Evolutionary conservation across 108 stramenopile species (phyloP).

Genomic region (Pseudonitzschia multiseries): DNA sequence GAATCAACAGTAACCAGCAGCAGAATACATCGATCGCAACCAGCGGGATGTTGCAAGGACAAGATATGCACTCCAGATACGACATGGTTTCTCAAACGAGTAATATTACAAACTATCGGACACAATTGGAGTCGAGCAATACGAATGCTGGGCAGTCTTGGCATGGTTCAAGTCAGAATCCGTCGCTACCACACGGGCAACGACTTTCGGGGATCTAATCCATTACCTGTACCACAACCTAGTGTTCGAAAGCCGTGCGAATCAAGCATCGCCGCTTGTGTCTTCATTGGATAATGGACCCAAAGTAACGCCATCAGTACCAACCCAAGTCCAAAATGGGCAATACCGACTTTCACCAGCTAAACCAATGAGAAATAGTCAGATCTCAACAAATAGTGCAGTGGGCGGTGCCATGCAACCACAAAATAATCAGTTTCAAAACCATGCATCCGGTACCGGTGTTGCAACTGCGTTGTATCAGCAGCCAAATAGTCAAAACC

Average conservation of each 20-base stretch:
- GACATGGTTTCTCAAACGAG: not conserved
- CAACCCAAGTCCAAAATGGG: not conserved
- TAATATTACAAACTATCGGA: not conserved
- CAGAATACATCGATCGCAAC: not conserved
- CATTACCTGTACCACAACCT: not conserved
- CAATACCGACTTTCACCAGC: not conserved
- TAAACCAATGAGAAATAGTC: not conserved
- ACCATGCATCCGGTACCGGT: not conserved
- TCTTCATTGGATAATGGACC: not conserved
- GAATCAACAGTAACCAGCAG: not conserved
- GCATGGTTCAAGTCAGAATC: slow-evolving; percentile 4
- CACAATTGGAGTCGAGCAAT: not conserved
- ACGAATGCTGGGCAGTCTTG: not conserved
- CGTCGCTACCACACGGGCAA: not conserved
- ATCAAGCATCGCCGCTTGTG: not conserved
- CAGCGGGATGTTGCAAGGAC: not conserved
- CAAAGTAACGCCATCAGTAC: not conserved
- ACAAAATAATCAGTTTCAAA: not conserved
- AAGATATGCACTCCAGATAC: slow-evolving; percentile 4
- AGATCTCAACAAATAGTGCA: not conserved
- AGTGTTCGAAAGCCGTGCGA: not conserved
- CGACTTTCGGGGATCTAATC: slow-evolving; percentile 1
- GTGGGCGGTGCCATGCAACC: not conserved
- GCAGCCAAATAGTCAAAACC: not conserved
- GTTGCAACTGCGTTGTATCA: not conserved